phyloP scores from a whole-genome alignment of 2,329 filamentous ascomycete genomes.

The Fusarium burgessii region DNA sequence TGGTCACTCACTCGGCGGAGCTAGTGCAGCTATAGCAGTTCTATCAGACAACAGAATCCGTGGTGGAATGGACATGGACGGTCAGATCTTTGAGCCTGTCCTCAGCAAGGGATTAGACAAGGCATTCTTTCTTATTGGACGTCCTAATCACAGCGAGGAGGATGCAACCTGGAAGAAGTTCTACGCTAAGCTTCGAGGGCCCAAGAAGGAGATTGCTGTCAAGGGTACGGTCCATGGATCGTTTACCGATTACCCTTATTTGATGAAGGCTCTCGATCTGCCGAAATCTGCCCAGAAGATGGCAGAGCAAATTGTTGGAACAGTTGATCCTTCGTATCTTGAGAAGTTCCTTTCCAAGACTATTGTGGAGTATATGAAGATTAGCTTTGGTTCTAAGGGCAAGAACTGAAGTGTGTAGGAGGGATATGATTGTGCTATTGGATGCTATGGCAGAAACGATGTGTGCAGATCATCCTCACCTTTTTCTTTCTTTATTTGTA shows the following conservation, averaged over 20 bases:
- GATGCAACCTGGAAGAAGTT: conserved; percentile 51
- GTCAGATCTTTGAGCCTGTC: conserved; percentile 50
- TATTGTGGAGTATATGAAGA: conserved; percentile 38
- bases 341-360: conserved; percentile 39
- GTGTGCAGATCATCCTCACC: no score
- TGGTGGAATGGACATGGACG: conserved; percentile 58
- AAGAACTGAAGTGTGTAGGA: not conserved
- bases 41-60: conserved; percentile 49
- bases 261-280: conserved; percentile 43
- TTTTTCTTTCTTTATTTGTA: no score
- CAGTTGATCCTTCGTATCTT: conserved; percentile 21
- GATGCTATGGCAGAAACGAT: no score
- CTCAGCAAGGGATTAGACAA: conserved; percentile 44
- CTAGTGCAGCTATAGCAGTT: conserved; percentile 51
- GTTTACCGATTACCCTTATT: conserved; percentile 49
- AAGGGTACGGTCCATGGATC: conserved; percentile 47
- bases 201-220: conserved; percentile 44
- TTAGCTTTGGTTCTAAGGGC: not conserved
- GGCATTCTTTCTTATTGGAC: conserved; percentile 51
- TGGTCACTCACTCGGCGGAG: conserved; percentile 57
- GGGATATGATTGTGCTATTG: no score
- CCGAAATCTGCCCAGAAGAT: conserved; percentile 17
- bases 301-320: conserved; percentile 15
- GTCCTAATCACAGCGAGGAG: conserved; percentile 45
- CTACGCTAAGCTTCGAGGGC: conserved; percentile 44